Base-by-base conservation (phyloP, 495 filamentous ascomycete species). In the Jackrogersella minutella region DNA sequence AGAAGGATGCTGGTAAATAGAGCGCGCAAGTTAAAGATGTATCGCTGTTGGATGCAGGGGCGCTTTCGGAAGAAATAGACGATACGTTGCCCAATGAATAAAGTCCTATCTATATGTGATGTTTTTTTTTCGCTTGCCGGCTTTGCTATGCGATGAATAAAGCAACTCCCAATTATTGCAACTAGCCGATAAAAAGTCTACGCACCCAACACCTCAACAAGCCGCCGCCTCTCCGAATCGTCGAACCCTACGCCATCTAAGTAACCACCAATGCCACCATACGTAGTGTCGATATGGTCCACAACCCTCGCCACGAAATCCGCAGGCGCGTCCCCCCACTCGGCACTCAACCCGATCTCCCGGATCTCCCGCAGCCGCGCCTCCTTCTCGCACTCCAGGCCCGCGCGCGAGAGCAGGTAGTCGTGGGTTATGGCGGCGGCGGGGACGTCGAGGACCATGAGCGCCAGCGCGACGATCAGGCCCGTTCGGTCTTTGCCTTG, bases 41-140 rank as follows among this genome's bases (percentile, higher is more conserved):
- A 97, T 79, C 88, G 95, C 40, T 97, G 93, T 80, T 93, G 95
- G 95, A 88, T 98, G 75, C 95, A 99, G 75, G 96, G 91, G 17
- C 87, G 88, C 10, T 97, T 98, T 75, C 81, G 77, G 60, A 99
- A 97, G 78, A 85, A 86, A 73, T 82, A 78, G 66, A 76, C 51
- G 31, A 33, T 37, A 36, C 44, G 1, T 16, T 61, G 31, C 26
- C 22, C 37, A 43, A 70, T 21, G 33, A 21, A 24, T 53, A 5
- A 44, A 34, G 44, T 2, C 30, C 2, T n/a, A 1, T 10, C n/a
- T 14, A 31, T 39, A 55, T 34, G 51, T 64, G 66, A 62, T 55
- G 4, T 33, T 3, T 10, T n/a, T 43, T 0, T 17, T 58, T 24
- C 24, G 16, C 11, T 52, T 21, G 28, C 4, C 16, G 1, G 13